phyloP scores from a whole-genome alignment of 768 basidiomycete genomes.

The Pleurotus salmoneostramineus region DNA sequence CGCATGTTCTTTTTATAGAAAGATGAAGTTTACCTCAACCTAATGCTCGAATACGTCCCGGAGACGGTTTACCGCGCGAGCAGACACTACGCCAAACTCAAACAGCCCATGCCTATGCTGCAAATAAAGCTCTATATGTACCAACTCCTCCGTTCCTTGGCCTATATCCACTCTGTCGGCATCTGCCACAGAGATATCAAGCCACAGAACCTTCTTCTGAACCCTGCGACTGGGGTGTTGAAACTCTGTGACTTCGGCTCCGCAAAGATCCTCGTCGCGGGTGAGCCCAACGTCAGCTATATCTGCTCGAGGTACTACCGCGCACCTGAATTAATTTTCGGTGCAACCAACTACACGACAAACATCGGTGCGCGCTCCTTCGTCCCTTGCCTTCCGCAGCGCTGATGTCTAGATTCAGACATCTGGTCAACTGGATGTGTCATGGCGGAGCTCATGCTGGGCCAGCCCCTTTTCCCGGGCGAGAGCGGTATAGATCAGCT shows the following conservation, averaged over 20 bases:
- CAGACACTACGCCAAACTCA: constrained; percentile 98
- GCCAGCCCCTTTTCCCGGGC: constrained; percentile 97
- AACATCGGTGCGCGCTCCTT: constrained; percentile 77
- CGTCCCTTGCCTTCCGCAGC: not conserved
- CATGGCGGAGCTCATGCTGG: constrained; percentile 99
- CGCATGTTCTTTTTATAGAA: constrained; percentile 51
- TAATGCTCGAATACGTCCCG: constrained; percentile 98
- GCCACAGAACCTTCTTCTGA: constrained; percentile 96
- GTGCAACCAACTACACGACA: constrained; percentile 99
- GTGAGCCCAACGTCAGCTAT: constrained; percentile 99
- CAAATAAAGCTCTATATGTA: constrained; percentile 99
- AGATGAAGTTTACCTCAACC: constrained; percentile 99
- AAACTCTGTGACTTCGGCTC: constrained; percentile 99
- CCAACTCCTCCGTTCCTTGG: constrained; percentile 94
- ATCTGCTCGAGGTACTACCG: constrained; percentile 99
- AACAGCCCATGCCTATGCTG: constrained; percentile 99
- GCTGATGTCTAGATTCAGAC: constrained; percentile 41
- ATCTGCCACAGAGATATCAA: constrained; percentile 99
- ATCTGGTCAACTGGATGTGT: constrained; percentile 99
- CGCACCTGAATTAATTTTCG: constrained; percentile 98
- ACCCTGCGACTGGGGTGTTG: constrained; percentile 93
- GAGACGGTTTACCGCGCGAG: constrained; percentile 99
- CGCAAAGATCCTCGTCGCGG: constrained; percentile 96
- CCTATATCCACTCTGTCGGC: constrained; percentile 99
- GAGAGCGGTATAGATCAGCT: constrained; percentile 99